Base-by-base conservation (phyloP, 2,329 filamentous ascomycete genomes). In the Periglandula ipomoeae region DNA sequence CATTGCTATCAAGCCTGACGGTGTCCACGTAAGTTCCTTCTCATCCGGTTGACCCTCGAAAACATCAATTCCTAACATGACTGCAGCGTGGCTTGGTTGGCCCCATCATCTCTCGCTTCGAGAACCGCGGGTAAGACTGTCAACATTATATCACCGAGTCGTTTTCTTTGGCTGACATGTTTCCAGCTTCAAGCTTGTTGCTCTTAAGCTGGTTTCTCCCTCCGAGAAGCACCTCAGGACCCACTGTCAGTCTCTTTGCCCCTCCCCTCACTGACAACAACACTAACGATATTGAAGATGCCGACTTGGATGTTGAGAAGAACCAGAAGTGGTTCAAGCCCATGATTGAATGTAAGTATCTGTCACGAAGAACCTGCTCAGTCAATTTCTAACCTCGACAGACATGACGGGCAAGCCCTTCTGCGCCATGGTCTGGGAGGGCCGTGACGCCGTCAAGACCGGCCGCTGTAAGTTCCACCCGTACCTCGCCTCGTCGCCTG, bases 1-100 rank as follows among this genome's bases (percentile, higher is more conserved):
- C 87, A 97, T 97, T 82, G 93, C 93, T 70, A 89, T 98, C 83
- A 98, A 98, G 89, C 93, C 91, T 64, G 93, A 97, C 77, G 93
- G 93, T 73, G 93, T 97, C 76, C 93, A 96, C 85, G 89, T 95
- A 84, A 61, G 75, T 24, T 50, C 45, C 8, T 15, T 27, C 26
- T 40, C 2, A 13, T 10, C 22, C n/a, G n/a, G 39, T 20, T 24
- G 35, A 3, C 15, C 17, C 37, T 11, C 9, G 13, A 32, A 37
- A 19, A 13, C 13, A 4, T 30, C 5, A 26, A n/a, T 9, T 24
- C 32, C 45, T 47, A 24, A 47, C 34, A 30, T 22, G 5, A 15
- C 8, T 45, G 52, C 68, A 96, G 90, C 91, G 93, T 77, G 93
- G 93, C 77, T 88, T 98, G 67, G 76, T 98, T 73, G 93, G 91